Evolutionary conservation across 108 stramenopile genomes (phyloP), one percentile per base, ranked within the genome.

Genomic region (Epithemia pelagica): DNA sequence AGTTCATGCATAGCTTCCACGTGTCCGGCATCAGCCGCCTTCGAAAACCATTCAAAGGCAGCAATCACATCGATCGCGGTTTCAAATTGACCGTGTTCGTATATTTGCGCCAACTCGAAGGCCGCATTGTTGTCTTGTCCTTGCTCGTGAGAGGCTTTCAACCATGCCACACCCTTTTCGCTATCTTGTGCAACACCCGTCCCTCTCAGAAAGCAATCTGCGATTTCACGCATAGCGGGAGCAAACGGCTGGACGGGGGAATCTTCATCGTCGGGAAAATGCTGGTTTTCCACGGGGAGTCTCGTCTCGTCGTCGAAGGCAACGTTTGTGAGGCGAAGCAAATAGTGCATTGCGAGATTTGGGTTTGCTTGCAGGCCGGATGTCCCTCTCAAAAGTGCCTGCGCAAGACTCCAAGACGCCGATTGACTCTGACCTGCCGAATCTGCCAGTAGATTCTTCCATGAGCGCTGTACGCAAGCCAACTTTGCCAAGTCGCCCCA

Each of bases 401-500:
- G 71, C 8, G 79, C 81, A 51, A 93, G 59, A 70, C 84, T 82
- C 92, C 92, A 93, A 32, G 70, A 75, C 31, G 88, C 75, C 21
- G 74, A 72, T n/a, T 58, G 24, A 28, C 78, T 81, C 52, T 78
- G 71, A 24, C 76, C 72, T 15, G 89, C 92, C 27, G 89, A 87
- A 58, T 90, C 92, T 8, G 56, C 28, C 54, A 93, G 55, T 25
- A 89, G 55, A 56, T 76, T 66, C 32, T 74, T 78, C 87, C 88
- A 90, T 19, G 75, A 78, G 26, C 67, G 72, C 70, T 87, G 92
- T 21, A 90, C 89, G 52, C 77, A 79, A 19, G 89, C 80, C 22
- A 93, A 78, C 52, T 77, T 83, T 19, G 89, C 85, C 18, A 90
- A 77, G 66, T 87, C 89, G 18, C 92, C 92, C 92, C 92, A 93